These are phyloP conservation scores for Malassezia slooffiae DNA, from an alignment of 1,284 basidiomycete species.

Conservation along the genomic window DNA sequence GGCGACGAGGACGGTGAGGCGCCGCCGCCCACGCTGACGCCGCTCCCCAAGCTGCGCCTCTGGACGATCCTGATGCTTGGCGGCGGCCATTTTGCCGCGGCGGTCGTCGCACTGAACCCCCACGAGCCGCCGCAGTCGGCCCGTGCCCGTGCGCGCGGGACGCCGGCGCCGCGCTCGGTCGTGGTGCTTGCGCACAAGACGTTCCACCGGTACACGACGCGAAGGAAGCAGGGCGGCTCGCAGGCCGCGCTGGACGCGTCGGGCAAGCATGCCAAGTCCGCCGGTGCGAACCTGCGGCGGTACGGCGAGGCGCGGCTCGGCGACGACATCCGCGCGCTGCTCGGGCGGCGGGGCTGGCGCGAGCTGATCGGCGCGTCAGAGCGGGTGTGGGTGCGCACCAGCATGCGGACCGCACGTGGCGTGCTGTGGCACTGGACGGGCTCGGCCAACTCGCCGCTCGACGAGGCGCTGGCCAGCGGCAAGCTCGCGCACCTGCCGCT, in stretches of 20 bases:
- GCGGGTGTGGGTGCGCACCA: slow-evolving; percentile 38
- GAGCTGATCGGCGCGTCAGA: slow-evolving; percentile 33
- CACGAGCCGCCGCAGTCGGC: slow-evolving; percentile 21
- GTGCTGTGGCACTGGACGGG: slow-evolving; percentile 41
- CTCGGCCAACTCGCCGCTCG: slow-evolving; percentile 31
- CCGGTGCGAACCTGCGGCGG: slow-evolving; percentile 82
- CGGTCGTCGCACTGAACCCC: slow-evolving; percentile 58
- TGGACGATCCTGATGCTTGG: slow-evolving; percentile 95
- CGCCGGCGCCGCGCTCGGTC: slow-evolving; percentile 38
- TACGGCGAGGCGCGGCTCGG: slow-evolving; percentile 87
- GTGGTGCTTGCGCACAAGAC: slow-evolving; percentile 85
- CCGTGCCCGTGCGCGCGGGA: slow-evolving; percentile 7
- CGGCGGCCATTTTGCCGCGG: slow-evolving; percentile 92
- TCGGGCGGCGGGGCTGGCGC: slow-evolving; percentile 31
- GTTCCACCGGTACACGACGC: slow-evolving; percentile 96
- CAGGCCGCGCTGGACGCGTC: slow-evolving; percentile 85
- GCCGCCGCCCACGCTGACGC: background rate
- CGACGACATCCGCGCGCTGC: slow-evolving; percentile 55
- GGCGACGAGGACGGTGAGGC: slow-evolving; percentile 1
- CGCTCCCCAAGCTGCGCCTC: slow-evolving; percentile 51
- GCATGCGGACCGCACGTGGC: slow-evolving; percentile 32
- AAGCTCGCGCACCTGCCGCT: slow-evolving; percentile 42
- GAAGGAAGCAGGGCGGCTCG: slow-evolving; percentile 91
- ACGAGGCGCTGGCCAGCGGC: slow-evolving; percentile 39
- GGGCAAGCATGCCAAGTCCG: slow-evolving; percentile 78